phyloP scores from a whole-genome alignment of 495 filamentous ascomycete species.

The Neurospora sublineolata region DNA sequence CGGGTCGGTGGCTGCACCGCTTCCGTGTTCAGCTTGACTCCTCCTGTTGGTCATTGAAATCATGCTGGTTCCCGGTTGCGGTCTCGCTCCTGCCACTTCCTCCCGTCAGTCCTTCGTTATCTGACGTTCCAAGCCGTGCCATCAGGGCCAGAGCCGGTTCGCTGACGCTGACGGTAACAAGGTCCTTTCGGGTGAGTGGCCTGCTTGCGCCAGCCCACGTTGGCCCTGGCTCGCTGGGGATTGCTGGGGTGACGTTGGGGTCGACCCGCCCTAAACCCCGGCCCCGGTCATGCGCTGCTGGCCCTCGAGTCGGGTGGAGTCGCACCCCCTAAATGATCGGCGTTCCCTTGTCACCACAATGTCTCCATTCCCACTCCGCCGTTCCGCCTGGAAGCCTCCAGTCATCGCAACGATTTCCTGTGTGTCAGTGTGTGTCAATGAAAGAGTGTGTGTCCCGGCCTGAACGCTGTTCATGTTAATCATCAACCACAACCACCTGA shows the following conservation, averaged over 20 bases:
- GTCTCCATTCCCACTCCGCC: background rate
- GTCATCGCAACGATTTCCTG: constrained; percentile 1
- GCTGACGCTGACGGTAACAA: background rate
- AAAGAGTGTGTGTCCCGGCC: background rate
- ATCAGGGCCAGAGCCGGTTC: background rate
- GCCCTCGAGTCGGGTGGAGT: background rate
- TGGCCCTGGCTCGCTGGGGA: background rate
- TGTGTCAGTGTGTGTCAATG: background rate
- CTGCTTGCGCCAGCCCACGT: background rate
- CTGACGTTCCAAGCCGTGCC: constrained; percentile 19
- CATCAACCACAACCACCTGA: constrained; percentile 7
- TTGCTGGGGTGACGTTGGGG: background rate
- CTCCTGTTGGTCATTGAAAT: background rate
- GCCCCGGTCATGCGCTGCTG: background rate
- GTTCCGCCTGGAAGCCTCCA: constrained; percentile 1
- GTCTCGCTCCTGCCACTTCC: constrained; percentile 6
- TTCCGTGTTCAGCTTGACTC: background rate
- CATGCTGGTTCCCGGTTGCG: background rate
- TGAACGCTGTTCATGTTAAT: background rate
- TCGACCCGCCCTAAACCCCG: background rate
- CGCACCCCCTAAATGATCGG: constrained; percentile 9
- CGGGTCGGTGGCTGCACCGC: background rate
- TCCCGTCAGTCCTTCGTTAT: constrained; percentile 30
- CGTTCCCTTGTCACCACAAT: constrained; percentile 4
- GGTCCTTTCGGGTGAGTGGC: background rate